These are phyloP conservation scores for Miamiensis avidus DNA, from an alignment of 169 alveolate species.

Conservation along the genomic window DNA sequence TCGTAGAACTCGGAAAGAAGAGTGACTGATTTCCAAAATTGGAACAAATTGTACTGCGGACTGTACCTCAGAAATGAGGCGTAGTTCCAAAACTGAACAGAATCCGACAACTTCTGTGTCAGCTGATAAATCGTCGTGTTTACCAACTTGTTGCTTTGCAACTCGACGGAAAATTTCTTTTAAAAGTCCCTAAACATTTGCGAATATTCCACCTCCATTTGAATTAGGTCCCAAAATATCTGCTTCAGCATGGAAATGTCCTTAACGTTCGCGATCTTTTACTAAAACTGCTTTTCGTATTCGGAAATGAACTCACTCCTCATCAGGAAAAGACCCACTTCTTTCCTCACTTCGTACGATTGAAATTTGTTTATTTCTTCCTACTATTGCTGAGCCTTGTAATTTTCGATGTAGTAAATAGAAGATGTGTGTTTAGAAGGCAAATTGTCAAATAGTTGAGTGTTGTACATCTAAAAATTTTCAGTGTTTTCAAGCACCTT, in stretches of 20 bases:
- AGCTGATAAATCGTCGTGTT: background rate
- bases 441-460: background rate
- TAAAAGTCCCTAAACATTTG: background rate
- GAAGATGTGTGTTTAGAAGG: background rate
- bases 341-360: background rate
- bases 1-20: background rate
- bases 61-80: background rate
- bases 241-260: background rate
- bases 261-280: background rate
- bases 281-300: background rate
- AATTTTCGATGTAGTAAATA: background rate
- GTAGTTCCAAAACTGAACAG: background rate
- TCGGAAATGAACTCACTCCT: background rate
- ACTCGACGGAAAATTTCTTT: background rate
- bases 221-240: background rate
- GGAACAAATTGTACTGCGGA: background rate
- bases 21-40: background rate
- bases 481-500: background rate
- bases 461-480: background rate
- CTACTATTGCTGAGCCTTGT: background rate
- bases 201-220: background rate
- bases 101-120: background rate
- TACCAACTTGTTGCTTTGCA: no score
- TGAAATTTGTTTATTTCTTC: background rate
- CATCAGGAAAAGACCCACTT: no score